Base-by-base conservation (phyloP, 345 rosid species). In the Moricandia moricandioides region DNA sequence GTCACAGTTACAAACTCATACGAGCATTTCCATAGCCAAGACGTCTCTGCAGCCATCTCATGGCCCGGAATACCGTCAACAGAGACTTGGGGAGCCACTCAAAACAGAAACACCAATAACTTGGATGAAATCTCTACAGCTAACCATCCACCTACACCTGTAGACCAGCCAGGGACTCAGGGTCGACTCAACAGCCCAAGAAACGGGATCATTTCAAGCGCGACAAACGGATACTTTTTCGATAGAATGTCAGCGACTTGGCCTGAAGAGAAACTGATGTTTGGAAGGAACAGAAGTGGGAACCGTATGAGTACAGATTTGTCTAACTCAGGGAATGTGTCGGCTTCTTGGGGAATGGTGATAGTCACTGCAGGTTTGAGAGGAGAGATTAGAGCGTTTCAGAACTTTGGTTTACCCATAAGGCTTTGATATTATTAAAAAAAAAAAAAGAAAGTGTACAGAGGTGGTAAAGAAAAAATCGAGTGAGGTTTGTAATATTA, bases 21-120 rank as follows among this genome's bases (percentile, higher is more conserved):
- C 54, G 98, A 95, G 79, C 88, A 92, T 84, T 95, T 92, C 83
- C 93, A 88, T 35, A 88, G 96, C 77, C 96, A 86, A 83, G 99
- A 89, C 72, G 99, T 87, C 27, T 90, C 92, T 0, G 87, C 85
- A 72, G 99, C 97, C 11, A 78, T 88, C 56, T 87, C 99, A 35
- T 95, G 98, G 99, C 98, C 98, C 1, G 98, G 98, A 61, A 77
- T 52, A 73, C 30, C 82, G 51, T 70, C 75, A 10, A 67, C 65
- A 51, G 78, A 78, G 39, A 1, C 63, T 0, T 66, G 67, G 68
- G 70, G 80, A 17, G 77, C 67, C 18, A 89, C 82, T 65, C 87
- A 83, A 71, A 84, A 69, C 77, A 82, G 79, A 63, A 30, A 70
- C 8, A 82, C 85, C 30, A 77, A 70, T 37, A 81, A 73, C 72